A percentile compares a stretch with the other conserved stretches of the same genome.
Evolutionary conservation across 495 filamentous ascomycete species (phyloP).

Genomic region (Podospora pseudocomata): DNA sequence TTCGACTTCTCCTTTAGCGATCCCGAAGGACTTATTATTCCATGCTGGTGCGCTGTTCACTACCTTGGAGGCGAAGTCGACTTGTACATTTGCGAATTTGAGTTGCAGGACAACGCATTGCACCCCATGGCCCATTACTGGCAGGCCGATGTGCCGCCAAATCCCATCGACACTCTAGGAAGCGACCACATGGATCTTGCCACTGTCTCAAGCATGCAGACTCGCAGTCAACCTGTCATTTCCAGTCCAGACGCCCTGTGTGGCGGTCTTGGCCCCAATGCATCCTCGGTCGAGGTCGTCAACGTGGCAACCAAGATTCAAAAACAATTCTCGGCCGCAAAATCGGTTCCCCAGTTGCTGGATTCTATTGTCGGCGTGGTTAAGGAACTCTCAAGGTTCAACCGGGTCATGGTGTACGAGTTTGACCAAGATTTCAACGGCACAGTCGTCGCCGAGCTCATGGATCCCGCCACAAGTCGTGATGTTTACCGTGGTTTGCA

Average conservation of each 20-base stretch:
- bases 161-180: constrained; percentile 26
- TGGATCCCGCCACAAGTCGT: constrained; percentile 23
- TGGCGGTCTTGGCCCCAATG: constrained; percentile 7
- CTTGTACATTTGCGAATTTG: constrained; percentile 30
- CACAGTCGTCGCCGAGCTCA: constrained; percentile 26
- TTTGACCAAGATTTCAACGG: constrained; percentile 29
- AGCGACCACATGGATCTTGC: constrained; percentile 27
- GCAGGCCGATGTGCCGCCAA: neutral
- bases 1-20: constrained; percentile 27
- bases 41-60: constrained; percentile 28
- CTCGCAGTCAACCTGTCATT: constrained; percentile 22
- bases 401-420: constrained; percentile 27
- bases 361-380: constrained; percentile 24
- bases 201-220: constrained; percentile 25
- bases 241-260: constrained; percentile 1
- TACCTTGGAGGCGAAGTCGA: constrained; percentile 20
- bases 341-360: constrained; percentile 15
- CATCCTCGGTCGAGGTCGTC: constrained; percentile 23
- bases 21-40: constrained; percentile 20
- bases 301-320: constrained; percentile 26
- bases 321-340: constrained; percentile 20
- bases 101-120: constrained; percentile 24
- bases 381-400: constrained; percentile 23
- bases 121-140: constrained; percentile 18
- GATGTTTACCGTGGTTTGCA: constrained; percentile 27